These are phyloP conservation scores for Wallacemonas collosoma DNA, from an alignment of 208 protist species.

Conservation along the genomic window DNA sequence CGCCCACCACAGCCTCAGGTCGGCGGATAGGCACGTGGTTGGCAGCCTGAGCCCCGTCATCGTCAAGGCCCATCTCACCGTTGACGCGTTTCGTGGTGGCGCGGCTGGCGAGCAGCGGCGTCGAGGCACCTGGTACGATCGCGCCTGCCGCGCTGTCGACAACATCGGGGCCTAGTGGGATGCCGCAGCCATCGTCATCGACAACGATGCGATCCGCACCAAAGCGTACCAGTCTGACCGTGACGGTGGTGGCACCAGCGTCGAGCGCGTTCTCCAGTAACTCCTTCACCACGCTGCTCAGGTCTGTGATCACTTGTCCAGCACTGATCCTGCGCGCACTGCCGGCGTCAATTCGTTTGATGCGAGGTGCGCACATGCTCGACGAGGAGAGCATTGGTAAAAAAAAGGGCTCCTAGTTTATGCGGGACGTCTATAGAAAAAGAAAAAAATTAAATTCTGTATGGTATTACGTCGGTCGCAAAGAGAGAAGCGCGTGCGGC, in stretches of 20 bases:
- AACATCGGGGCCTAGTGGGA: constrained; percentile 38
- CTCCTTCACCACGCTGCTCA: constrained; percentile 87
- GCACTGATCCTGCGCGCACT: constrained; percentile 78
- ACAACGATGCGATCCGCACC: constrained; percentile 77
- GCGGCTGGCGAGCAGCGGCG: constrained; percentile 62
- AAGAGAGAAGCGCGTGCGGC: too few relatives aligned
- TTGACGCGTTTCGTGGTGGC: constrained; percentile 63
- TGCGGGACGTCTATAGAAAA: neutral
- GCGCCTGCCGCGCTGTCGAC: constrained; percentile 29
- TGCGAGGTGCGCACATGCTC: constrained; percentile 20
- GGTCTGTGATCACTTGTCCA: constrained; percentile 84
- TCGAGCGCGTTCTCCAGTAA: constrained; percentile 89
- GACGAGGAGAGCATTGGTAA: neutral
- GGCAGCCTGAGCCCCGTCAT: neutral
- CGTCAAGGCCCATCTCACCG: neutral
- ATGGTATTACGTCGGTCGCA: too few relatives aligned
- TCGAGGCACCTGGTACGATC: constrained; percentile 31
- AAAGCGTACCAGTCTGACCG: constrained; percentile 61
- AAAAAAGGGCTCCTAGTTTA: neutral
- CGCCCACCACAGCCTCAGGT: neutral
- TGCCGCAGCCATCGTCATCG: constrained; percentile 83
- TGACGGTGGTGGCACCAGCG: constrained; percentile 60
- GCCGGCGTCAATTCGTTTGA: constrained; percentile 73
- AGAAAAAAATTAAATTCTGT: too few relatives aligned
- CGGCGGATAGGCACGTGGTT: constrained; percentile 4